A percentile compares a stretch with the other conserved stretches of the same genome.
Conservation (phyloP, 2,329 filamentous ascomycete species). For the Fusarium duplospermum region DNA sequence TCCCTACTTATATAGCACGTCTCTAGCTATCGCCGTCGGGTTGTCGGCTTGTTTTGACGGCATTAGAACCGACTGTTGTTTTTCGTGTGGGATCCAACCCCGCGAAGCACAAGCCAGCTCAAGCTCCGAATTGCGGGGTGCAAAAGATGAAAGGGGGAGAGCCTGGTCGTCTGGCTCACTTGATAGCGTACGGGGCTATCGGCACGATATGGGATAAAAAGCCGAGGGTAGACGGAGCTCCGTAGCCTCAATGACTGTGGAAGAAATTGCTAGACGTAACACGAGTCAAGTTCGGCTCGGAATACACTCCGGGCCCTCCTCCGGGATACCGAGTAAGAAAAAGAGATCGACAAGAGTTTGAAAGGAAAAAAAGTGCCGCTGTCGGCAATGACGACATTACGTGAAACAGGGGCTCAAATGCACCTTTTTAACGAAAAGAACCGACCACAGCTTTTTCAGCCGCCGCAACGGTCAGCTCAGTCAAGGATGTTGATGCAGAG, state of each 20-base stretch:
- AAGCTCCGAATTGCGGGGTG: constrained; percentile 28
- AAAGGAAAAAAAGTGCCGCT: not conserved
- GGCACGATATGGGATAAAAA: constrained; percentile 14
- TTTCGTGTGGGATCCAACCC: constrained; percentile 13
- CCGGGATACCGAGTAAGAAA: constrained; percentile 2
- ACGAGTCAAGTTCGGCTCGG: constrained; percentile 32
- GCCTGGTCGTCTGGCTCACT: constrained; percentile 11
- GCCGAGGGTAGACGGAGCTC: not conserved
- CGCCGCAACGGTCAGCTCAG: constrained; percentile 14
- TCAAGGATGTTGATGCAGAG: constrained; percentile 13
- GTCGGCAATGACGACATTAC: not conserved
- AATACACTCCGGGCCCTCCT: constrained; percentile 16
- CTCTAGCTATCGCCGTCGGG: not conserved
- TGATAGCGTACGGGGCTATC: constrained; percentile 25
- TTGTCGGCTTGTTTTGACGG: not conserved
- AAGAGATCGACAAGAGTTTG: not conserved
- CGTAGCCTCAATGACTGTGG: not conserved
- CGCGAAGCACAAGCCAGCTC: constrained; percentile 24
- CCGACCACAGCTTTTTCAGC: constrained; percentile 3
- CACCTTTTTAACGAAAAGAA: not conserved
- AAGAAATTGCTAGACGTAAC: constrained; percentile 18
- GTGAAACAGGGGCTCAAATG: not conserved
- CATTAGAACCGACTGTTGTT: not conserved
- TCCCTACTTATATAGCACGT: not conserved
- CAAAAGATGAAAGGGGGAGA: constrained; percentile 5